Evolutionary conservation across 306 rosid genomes (phyloP).

Genomic region (Vigna unguiculata): DNA sequence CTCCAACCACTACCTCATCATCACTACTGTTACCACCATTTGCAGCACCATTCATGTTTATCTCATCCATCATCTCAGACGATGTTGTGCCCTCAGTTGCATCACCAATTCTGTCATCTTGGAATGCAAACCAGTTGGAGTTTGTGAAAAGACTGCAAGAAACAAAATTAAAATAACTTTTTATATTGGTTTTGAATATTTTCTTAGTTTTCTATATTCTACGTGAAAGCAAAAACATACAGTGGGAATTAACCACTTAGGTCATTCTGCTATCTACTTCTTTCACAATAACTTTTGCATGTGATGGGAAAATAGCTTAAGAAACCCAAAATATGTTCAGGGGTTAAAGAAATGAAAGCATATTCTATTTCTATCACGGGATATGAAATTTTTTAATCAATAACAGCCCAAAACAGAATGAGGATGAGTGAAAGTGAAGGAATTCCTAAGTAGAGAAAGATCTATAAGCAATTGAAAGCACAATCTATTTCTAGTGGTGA

Average conservation of each 20-base stretch:
- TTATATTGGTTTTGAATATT: neutral
- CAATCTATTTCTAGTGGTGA: neutral
- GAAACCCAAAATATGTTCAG: conserved; percentile 8
- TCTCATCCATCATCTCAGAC: conserved; percentile 87
- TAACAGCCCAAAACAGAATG: neutral
- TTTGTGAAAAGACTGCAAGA: conserved; percentile 83
- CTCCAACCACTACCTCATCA: conserved; percentile 93
- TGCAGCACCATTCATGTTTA: conserved; percentile 76
- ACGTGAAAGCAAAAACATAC: neutral
- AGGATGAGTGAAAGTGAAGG: conserved; percentile 26
- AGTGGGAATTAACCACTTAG: neutral
- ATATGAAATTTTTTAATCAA: conserved; percentile 3
- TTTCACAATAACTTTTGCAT: conserved; percentile 23
- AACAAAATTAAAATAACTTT: neutral
- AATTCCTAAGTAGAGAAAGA: neutral
- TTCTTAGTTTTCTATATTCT: neutral
- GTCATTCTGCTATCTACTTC: conserved; percentile 20
- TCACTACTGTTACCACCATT: conserved; percentile 87
- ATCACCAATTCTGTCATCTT: conserved; percentile 81
- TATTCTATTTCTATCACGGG: conserved; percentile 23
- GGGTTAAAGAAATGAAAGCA: conserved; percentile 3
- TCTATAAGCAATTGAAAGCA: too few species aligned
- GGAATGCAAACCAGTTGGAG: conserved; percentile 98
- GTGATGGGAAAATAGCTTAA: conserved; percentile 8
- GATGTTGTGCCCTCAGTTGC: conserved; percentile 66